Conservation (phyloP, 805 yeast genomes). For the Spathaspora passalidarum region DNA sequence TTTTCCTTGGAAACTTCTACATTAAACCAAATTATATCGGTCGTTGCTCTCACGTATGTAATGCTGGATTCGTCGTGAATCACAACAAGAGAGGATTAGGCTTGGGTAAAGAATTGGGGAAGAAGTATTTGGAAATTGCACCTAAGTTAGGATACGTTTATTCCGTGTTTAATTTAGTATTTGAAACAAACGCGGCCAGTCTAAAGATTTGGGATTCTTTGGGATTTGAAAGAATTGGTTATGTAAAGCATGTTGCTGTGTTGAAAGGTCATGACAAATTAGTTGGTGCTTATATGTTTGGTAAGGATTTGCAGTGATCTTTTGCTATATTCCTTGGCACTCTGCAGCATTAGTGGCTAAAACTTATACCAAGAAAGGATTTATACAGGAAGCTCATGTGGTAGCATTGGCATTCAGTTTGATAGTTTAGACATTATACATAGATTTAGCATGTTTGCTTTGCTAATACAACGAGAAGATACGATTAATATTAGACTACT, state of each 20-base stretch:
- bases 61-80: slow-evolving; percentile 81
- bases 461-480: no score
- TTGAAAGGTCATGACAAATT: slow-evolving; percentile 58
- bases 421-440: no score
- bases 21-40: slow-evolving; percentile 86
- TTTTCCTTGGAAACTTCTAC: slow-evolving; percentile 70
- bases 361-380: no score
- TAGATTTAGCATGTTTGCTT: no score
- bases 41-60: slow-evolving; percentile 81
- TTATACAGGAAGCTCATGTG: no score
- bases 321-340: no score
- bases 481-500: no score
- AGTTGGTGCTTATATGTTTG: slow-evolving; percentile 77
- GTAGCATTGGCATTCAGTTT: no score
- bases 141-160: slow-evolving; percentile 76
- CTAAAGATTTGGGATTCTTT: slow-evolving; percentile 75
- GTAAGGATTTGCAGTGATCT: slow-evolving; percentile 47
- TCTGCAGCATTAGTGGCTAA: no score
- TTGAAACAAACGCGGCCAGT: slow-evolving; percentile 76
- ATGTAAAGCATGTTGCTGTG: slow-evolving; percentile 67
- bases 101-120: slow-evolving; percentile 69
- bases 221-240: slow-evolving; percentile 79
- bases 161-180: slow-evolving; percentile 85
- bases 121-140: slow-evolving; percentile 65
- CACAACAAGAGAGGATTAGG: slow-evolving; percentile 58